Conservation (phyloP, 805 yeast species). For the Metschnikowia amazonensis region DNA sequence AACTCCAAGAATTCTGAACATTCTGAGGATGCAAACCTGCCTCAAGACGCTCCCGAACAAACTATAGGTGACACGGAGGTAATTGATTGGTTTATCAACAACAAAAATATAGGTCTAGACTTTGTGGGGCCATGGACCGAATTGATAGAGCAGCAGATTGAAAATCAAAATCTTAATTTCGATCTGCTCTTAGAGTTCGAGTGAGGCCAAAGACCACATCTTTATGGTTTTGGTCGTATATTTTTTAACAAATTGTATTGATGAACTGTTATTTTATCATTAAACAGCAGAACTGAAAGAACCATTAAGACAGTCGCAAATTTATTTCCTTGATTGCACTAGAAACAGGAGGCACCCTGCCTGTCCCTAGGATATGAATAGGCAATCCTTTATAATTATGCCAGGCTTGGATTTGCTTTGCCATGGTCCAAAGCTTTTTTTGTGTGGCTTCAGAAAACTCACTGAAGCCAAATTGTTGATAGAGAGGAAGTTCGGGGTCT, state of each 20-base stretch:
- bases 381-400: slow-evolving; percentile 22
- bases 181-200: slow-evolving; percentile 9
- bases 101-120: slow-evolving; percentile 35
- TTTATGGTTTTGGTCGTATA: neutral
- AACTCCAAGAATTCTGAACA: neutral
- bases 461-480: slow-evolving; percentile 12
- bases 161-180: slow-evolving; percentile 15
- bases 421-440: slow-evolving; percentile 18
- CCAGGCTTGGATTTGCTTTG: slow-evolving; percentile 28
- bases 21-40: neutral
- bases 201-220: neutral
- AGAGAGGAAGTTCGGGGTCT: slow-evolving; percentile 4
- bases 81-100: slow-evolving; percentile 42
- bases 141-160: slow-evolving; percentile 66
- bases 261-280: too few species aligned
- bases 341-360: neutral
- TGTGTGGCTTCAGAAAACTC: slow-evolving; percentile 13
- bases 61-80: slow-evolving; percentile 37
- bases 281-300: neutral
- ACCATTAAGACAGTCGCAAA: neutral
- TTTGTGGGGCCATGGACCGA: slow-evolving; percentile 75
- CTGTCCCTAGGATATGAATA: slow-evolving; percentile 19
- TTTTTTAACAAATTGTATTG: too few species aligned
- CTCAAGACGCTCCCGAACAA: neutral
- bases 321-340: neutral